A percentile compares a stretch with the other conserved stretches of the same genome.
Evolutionary conservation across 352 stramenopile species (phyloP).

Genomic region (Pythium graminicola): DNA sequence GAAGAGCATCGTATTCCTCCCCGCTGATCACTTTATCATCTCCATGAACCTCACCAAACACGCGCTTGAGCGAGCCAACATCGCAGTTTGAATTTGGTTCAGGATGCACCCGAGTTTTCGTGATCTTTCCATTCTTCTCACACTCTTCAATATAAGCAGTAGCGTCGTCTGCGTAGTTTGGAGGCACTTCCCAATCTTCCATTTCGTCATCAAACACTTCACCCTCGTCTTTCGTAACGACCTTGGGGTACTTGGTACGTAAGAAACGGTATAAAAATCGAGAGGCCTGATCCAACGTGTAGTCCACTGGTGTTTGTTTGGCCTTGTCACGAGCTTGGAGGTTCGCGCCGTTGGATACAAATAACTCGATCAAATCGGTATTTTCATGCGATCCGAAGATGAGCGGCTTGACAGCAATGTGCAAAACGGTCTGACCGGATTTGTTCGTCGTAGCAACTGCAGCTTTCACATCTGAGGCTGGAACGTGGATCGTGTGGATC

Average conservation of each 20-base stretch:
- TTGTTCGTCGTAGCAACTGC: conserved; percentile 39
- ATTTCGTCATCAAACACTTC: conserved; percentile 26
- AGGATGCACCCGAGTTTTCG: conserved; percentile 32
- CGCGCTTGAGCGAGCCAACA: conserved; percentile 44
- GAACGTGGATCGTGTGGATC: conserved; percentile 40
- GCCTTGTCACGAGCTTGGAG: conserved; percentile 32
- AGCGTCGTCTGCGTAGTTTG: conserved; percentile 45
- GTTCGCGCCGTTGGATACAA: conserved; percentile 37
- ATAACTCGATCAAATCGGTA: conserved; percentile 33
- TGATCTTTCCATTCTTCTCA: conserved; percentile 50
- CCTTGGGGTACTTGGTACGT: conserved; percentile 28
- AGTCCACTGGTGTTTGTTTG: conserved; percentile 44
- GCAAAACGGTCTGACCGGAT: conserved; percentile 39
- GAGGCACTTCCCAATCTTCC: conserved; percentile 29
- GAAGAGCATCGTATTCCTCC: conserved; percentile 43
- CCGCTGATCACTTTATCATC: conserved; percentile 23
- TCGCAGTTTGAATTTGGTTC: conserved; percentile 52
- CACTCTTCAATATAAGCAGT: conserved; percentile 42
- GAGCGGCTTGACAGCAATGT: conserved; percentile 55
- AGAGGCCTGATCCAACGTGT: conserved; percentile 44
- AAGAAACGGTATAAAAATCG: conserved; percentile 51
- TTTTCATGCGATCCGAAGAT: conserved; percentile 68
- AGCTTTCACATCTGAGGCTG: conserved; percentile 31
- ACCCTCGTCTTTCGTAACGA: conserved; percentile 22
- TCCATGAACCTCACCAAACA: conserved; percentile 30